Conservation (phyloP, 164 flowering plant species). For the Brasenia schreberi region DNA sequence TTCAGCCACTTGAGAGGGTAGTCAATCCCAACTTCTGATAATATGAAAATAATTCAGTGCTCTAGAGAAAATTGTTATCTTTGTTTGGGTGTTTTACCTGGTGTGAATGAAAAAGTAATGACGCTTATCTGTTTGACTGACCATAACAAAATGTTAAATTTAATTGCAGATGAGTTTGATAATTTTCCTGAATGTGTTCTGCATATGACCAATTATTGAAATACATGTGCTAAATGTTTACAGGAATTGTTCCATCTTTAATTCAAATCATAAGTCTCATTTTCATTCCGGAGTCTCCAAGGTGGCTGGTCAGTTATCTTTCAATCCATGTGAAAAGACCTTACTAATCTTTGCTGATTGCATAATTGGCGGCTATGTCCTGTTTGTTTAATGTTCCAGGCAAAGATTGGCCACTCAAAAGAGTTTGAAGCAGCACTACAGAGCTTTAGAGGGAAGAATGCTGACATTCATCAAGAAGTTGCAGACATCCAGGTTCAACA, state of each 20-base stretch:
- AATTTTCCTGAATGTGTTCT: not conserved
- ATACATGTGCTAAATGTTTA: not conserved
- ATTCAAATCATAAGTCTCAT: constrained; percentile 38
- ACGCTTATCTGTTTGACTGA: too few species aligned
- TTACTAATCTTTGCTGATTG: not conserved
- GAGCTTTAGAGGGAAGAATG: not conserved
- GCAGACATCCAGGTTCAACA: not conserved
- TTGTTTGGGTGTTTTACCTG: too few species aligned
- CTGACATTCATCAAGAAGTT: not conserved
- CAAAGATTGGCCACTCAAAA: not conserved
- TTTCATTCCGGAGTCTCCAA: constrained; percentile 60
- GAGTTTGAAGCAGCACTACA: not conserved
- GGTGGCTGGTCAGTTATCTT: constrained; percentile 43
- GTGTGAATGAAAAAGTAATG: too few species aligned
- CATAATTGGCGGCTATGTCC: too few species aligned
- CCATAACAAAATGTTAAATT: not conserved
- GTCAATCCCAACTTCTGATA: too few species aligned
- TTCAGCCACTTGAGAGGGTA: too few species aligned
- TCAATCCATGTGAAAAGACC: not conserved
- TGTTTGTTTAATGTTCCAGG: not conserved
- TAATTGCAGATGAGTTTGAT: not conserved
- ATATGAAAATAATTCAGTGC: too few species aligned
- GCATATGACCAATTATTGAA: not conserved
- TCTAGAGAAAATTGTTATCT: too few species aligned
- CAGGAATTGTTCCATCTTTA: constrained; percentile 40